Conservation (phyloP, 163 green algal species). For the Prototheca cutis region DNA sequence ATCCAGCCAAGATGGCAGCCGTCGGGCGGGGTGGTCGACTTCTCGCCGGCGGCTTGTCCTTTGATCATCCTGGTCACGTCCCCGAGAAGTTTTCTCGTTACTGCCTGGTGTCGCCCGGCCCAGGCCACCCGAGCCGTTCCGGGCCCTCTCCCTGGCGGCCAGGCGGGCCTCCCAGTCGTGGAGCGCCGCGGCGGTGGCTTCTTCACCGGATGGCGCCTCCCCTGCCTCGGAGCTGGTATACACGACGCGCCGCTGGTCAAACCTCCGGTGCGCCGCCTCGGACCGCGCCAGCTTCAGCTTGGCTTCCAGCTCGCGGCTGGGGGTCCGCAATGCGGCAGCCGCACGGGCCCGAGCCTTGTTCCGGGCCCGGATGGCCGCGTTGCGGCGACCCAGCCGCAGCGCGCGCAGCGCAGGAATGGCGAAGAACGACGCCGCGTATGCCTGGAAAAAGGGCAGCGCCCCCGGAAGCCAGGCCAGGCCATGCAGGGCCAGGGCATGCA, state of each 20-base stretch:
- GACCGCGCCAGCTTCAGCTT: slow-evolving; percentile 9
- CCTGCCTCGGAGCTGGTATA: neutral
- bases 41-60: too few relatives aligned
- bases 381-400: slow-evolving; percentile 40
- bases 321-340: slow-evolving; percentile 2
- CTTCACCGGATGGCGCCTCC: neutral
- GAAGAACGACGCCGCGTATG: slow-evolving; percentile 69
- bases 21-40: too few relatives aligned
- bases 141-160: neutral
- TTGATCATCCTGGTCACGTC: too few relatives aligned
- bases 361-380: slow-evolving; percentile 43
- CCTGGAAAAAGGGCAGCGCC: slow-evolving; percentile 47
- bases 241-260: neutral
- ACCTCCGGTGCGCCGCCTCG: neutral
- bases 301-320: slow-evolving; percentile 3
- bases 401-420: slow-evolving; percentile 44
- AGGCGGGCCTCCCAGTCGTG: neutral
- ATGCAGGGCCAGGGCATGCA: slow-evolving; percentile 31
- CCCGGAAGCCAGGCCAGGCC: slow-evolving; percentile 45
- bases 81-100: too few relatives aligned
- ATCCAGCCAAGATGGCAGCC: too few relatives aligned
- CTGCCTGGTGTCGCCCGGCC: too few relatives aligned
- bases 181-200: neutral
- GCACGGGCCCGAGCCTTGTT: slow-evolving; percentile 46
- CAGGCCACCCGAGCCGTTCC: too few relatives aligned